phyloP scores from a whole-genome alignment of 2,329 filamentous ascomycete species.

The Cladophialophora carrionii region DNA sequence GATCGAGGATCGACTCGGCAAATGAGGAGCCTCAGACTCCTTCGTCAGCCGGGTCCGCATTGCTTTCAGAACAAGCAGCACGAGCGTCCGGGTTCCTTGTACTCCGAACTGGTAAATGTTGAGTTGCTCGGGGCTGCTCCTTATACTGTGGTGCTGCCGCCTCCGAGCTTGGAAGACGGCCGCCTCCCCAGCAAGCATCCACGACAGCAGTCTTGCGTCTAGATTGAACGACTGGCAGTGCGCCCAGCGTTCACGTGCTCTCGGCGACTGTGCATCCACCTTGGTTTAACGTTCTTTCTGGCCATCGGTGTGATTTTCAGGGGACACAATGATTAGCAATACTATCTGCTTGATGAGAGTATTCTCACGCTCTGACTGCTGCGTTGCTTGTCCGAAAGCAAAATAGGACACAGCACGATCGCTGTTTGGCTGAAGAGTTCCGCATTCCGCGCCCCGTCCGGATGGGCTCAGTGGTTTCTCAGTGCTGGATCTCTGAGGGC shows the following conservation, averaged over 20 bases:
- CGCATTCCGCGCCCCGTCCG: constrained; percentile 16
- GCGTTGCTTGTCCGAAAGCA: constrained; percentile 2
- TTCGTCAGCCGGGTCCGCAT: background rate
- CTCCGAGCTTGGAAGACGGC: background rate
- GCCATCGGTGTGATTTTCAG: constrained; percentile 6
- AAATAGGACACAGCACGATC: constrained; percentile 5
- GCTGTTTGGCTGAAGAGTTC: constrained; percentile 13
- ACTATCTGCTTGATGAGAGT: background rate
- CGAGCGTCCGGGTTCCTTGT: background rate
- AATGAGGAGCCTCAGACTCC: background rate
- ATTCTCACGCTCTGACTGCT: background rate
- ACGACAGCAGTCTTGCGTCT: background rate
- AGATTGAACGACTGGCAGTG: background rate
- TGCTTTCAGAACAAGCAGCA: background rate
- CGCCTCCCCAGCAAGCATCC: background rate
- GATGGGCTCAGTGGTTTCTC: constrained; percentile 4
- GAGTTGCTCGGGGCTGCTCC: background rate
- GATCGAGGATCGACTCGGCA: background rate
- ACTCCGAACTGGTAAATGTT: too few species aligned
- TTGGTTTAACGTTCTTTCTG: constrained; percentile 1
- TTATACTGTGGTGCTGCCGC: too few species aligned
- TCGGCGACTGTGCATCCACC: background rate
- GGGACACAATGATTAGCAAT: background rate
- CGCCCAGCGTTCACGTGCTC: constrained; percentile 5
- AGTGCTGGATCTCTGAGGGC: constrained; percentile 1